Evolutionary conservation across 2,329 filamentous ascomycete species (phyloP).

Genomic region (Cytospora paraplurivora): DNA sequence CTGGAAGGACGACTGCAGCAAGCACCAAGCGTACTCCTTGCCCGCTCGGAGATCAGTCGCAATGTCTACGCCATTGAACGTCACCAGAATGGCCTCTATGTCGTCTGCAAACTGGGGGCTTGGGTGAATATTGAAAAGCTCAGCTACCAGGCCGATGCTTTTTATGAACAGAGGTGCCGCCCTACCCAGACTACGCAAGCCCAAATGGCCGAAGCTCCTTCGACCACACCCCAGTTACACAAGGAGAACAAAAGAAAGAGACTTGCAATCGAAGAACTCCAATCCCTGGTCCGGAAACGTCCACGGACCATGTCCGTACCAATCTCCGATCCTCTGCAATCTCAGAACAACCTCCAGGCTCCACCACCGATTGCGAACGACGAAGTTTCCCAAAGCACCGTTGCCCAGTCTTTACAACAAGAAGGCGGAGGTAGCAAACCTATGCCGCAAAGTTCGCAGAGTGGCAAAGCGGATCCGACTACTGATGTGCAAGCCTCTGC

Average conservation of each 20-base stretch:
- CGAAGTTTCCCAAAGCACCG: slow-evolving; percentile 11
- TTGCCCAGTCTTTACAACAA: background rate
- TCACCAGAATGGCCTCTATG: slow-evolving; percentile 62
- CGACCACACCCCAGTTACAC: slow-evolving; percentile 50
- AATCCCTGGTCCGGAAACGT: slow-evolving; percentile 60
- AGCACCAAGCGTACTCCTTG: slow-evolving; percentile 62
- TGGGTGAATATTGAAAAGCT: slow-evolving; percentile 66
- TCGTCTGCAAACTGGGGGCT: slow-evolving; percentile 66
- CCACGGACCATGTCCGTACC: slow-evolving; percentile 48
- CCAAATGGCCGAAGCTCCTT: slow-evolving; percentile 30
- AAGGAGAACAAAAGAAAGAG: slow-evolving; percentile 57
- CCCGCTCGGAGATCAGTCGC: slow-evolving; percentile 57
- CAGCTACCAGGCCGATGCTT: slow-evolving; percentile 50
- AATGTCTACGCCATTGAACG: slow-evolving; percentile 67
- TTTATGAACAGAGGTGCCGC: slow-evolving; percentile 39
- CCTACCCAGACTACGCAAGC: slow-evolving; percentile 29
- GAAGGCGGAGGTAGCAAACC: background rate
- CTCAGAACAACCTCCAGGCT: slow-evolving; percentile 23
- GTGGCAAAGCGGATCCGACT: slow-evolving; percentile 29
- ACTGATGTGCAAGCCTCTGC: slow-evolving; percentile 45
- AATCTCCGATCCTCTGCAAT: slow-evolving; percentile 35
- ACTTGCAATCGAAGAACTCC: slow-evolving; percentile 64
- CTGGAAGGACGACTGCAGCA: slow-evolving; percentile 63
- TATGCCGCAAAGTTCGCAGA: slow-evolving; percentile 9
- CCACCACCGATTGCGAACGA: background rate